Conservation (phyloP, 2,329 filamentous ascomycete genomes). For the Xylogone sp. region DNA sequence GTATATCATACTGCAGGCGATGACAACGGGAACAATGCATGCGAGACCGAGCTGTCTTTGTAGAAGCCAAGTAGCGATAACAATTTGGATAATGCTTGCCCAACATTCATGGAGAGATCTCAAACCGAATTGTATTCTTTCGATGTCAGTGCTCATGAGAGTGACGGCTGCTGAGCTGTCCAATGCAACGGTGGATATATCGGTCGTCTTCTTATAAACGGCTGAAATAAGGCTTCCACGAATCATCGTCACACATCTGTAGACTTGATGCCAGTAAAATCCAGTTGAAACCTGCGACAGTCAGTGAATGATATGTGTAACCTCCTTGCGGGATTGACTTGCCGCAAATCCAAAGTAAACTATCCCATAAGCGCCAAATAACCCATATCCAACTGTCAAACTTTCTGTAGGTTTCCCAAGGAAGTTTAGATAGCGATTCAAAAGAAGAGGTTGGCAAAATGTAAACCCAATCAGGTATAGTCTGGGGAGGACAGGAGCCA, state of each 20-base stretch:
- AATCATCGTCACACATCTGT: constrained; percentile 33
- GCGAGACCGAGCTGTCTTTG: constrained; percentile 37
- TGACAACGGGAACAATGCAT: constrained; percentile 38
- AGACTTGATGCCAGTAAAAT: constrained; percentile 31
- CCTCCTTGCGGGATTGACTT: constrained; percentile 12
- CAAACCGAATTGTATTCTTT: constrained; percentile 37
- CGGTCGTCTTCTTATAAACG: constrained; percentile 6
- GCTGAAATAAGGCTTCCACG: constrained; percentile 23
- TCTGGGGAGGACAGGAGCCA: background rate
- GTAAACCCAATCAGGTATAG: background rate
- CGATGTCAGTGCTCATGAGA: constrained; percentile 42
- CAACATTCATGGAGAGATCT: constrained; percentile 40
- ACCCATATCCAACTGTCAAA: constrained; percentile 3
- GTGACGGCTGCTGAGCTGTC: constrained; percentile 30
- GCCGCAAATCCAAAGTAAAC: constrained; percentile 9
- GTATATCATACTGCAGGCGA: constrained; percentile 32
- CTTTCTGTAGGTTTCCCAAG: background rate
- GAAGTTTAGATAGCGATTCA: background rate
- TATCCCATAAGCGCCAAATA: background rate
- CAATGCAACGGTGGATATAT: no score
- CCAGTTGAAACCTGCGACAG: constrained; percentile 12
- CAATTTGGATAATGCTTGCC: constrained; percentile 40
- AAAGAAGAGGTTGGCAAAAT: background rate
- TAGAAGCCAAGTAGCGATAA: constrained; percentile 39
- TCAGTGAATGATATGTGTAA: no score